These are phyloP conservation scores for Chamaecrista fasciculata DNA, from an alignment of 306 rosid genomes.

Conservation along the genomic window DNA sequence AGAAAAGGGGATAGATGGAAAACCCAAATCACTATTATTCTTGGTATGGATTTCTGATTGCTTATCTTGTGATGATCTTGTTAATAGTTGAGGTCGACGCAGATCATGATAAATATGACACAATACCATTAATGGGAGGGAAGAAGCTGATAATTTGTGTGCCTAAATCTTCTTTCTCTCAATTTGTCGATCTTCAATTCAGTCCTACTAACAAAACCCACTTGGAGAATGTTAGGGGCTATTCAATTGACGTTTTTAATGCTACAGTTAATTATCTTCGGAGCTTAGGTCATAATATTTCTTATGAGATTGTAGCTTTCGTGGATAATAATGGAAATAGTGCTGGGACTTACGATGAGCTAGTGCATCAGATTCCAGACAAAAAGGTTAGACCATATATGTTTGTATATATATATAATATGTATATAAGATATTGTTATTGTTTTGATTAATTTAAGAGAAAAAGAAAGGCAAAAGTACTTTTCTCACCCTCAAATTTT, in stretches of 20 bases:
- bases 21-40: background rate
- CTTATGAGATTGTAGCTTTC: background rate
- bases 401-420: too few relatives aligned
- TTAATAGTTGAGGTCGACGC: background rate
- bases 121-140: background rate
- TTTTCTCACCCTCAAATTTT: too few relatives aligned
- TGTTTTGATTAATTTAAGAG: too few relatives aligned
- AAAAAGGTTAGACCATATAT: slow-evolving; percentile 4
- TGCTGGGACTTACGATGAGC: background rate
- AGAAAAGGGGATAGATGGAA: too few relatives aligned
- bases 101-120: background rate
- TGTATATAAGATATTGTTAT: too few relatives aligned
- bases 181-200: slow-evolving; percentile 10
- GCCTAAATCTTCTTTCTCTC: background rate
- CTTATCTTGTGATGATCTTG: background rate
- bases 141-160: slow-evolving; percentile 11
- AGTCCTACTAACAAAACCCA: background rate
- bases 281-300: background rate
- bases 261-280: background rate
- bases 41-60: background rate
- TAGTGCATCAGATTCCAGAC: background rate
- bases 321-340: background rate
- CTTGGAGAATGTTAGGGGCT: background rate
- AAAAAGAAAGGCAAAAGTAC: too few relatives aligned
- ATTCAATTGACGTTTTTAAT: slow-evolving; percentile 11